These are phyloP conservation scores for Trichoderma gracile DNA, from an alignment of 2,329 filamentous ascomycete genomes.

Conservation along the genomic window DNA sequence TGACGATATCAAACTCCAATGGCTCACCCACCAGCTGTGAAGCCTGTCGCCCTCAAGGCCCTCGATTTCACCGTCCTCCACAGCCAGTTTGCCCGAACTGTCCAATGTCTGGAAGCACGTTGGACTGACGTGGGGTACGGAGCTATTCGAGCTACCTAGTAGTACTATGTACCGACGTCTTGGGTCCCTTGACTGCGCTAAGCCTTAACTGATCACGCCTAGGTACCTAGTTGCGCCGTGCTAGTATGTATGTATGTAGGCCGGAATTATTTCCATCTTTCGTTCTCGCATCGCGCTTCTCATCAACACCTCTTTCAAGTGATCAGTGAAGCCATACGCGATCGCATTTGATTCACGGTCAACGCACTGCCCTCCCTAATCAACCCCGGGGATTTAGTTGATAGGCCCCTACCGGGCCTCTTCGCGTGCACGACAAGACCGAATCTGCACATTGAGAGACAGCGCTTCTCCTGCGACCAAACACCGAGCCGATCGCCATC, in stretches of 20 bases:
- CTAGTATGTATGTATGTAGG: not conserved
- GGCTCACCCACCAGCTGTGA: too few relatives aligned
- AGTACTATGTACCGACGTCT: too few relatives aligned
- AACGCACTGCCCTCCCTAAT: not conserved
- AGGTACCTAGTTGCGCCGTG: not conserved
- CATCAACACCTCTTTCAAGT: not conserved
- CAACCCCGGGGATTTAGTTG: not conserved
- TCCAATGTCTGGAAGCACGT: too few relatives aligned
- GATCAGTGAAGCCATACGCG: constrained; percentile 1
- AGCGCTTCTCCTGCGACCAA: not conserved
- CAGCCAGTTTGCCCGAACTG: too few relatives aligned
- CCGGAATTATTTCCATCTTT: not conserved
- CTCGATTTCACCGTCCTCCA: too few relatives aligned
- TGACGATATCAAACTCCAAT: too few relatives aligned
- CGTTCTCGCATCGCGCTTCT: constrained; percentile 8
- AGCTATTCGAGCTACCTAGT: too few relatives aligned
- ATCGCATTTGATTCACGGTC: not conserved
- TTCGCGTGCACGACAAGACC: not conserved
- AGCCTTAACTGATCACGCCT: too few relatives aligned
- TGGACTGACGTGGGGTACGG: too few relatives aligned
- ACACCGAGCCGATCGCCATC: not conserved
- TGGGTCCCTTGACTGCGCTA: too few relatives aligned
- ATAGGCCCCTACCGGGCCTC: not conserved
- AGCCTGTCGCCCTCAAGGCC: too few relatives aligned
- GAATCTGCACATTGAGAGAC: not conserved